Evolutionary conservation across 179 eudicot genomes (phyloP), one percentile per base, ranked within the genome.

Genomic region (Patellifolia procumbens): DNA sequence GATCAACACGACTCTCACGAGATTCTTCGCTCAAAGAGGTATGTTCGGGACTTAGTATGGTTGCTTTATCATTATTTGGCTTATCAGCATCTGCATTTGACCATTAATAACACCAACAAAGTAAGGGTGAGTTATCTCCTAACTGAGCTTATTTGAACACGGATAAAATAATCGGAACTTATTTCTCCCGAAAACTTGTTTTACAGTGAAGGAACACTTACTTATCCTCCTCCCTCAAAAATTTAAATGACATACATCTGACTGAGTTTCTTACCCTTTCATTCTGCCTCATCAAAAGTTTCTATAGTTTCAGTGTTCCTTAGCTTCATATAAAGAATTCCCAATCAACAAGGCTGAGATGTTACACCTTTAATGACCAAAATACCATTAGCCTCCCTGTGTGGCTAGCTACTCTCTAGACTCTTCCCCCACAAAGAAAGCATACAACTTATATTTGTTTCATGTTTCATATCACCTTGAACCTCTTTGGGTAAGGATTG

Each of bases 11-110:
- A 92, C 97, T n/a, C 97, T 92, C 97, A 43, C 83, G 85, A 32
- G 91, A 88, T 86, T 92, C 97, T 78, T 90, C 95, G 16, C 85
- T 85, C 45, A 91, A 87, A 37, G 92, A 73, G 39, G 85, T 76
- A 84, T 88, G 85, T 80, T 92, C 97, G 19, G 91, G 82, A 20
- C 78, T 77, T 10, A 92, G 87, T 78, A 92, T 90, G 78, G 97
- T 84, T 76, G 89, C 91, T 82, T 92, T 92, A 86, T 91, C 97
- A 76, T 89, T 88, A 75, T 87, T 92, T 49, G 97, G 97, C 79
- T 93, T 87, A 45, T 89, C 97, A 34, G 88, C 85, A 76, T 92
- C 97, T 92, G 91, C 86, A 68, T 71, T 66, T 53, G 42, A 70
- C 34, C 49, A 71, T 58, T n/a, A 65, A 62, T 5, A 75, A 51